Evolutionary conservation across 139 green algal species (phyloP), one percentile per base, ranked within the genome.

Genomic region (Chlorella sp.): DNA sequence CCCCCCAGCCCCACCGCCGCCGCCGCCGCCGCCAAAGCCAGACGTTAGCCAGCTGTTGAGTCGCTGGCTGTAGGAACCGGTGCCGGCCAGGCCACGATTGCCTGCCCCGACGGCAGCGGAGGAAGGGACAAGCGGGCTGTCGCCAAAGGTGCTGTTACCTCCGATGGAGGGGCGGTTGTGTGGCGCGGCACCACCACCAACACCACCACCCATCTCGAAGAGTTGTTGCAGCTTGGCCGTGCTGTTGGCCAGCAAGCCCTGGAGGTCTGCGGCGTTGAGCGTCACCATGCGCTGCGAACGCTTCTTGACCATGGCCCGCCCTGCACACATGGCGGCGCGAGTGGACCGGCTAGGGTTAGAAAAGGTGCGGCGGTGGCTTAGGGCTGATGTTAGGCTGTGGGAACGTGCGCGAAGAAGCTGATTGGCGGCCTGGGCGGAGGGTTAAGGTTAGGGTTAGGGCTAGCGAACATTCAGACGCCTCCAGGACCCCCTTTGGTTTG

Each of bases 241-340:
- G 61, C 23, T 34, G 61, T 67, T 67, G 27, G 61, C 61, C n/a
- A 67, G 61, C 61, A 67, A 27, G 61, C 61, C 61, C 61, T 67
- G 61, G n/a, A 67, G 61, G 61, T 67, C 61, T 2, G n/a, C 23
- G n/a, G 61, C 3, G 3, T 67, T 30, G 23, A 67, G 14, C 3
- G 61, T 67, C n/a, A 67, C 34, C 23, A n/a, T n/a, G n/a, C n/a
- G n/a, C n/a, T n/a, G n/a, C n/a, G n/a, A n/a, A n/a, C n/a, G n/a
- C n/a, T n/a, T n/a, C n/a, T n/a, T n/a, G n/a, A n/a, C n/a, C n/a
- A n/a, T n/a, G n/a, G n/a, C n/a, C n/a, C n/a, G n/a, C n/a, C n/a
- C n/a, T n/a, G n/a, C n/a, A n/a, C n/a, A n/a, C n/a, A n/a, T n/a
- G n/a, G n/a, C n/a, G n/a, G n/a, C n/a, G n/a, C n/a, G n/a, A n/a